Evolutionary conservation across 352 stramenopile genomes (phyloP).

Genomic region (Thraustochytrium aureum): DNA sequence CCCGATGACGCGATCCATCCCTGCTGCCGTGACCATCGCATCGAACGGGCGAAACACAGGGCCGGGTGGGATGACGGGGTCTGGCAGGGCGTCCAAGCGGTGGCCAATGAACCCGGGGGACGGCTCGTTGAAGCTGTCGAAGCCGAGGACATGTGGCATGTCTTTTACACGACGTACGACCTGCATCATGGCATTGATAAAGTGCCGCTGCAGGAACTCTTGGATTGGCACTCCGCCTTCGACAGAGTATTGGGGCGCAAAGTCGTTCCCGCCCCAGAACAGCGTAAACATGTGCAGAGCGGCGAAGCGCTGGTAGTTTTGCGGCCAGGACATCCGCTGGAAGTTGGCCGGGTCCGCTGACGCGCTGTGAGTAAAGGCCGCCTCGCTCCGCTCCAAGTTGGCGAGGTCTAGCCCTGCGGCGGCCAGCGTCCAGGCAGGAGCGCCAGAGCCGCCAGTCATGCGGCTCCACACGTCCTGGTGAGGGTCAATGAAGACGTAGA

Average conservation of each 20-base stretch:
- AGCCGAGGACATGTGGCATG: constrained; percentile 73
- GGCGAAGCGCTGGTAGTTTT: constrained; percentile 56
- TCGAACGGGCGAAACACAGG: constrained; percentile 44
- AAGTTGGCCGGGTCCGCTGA: constrained; percentile 32
- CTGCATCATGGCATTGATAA: constrained; percentile 70
- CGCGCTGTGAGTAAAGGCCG: constrained; percentile 62
- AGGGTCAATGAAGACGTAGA: constrained; percentile 79
- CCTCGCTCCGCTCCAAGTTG: constrained; percentile 71
- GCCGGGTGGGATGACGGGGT: constrained; percentile 37
- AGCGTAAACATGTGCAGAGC: constrained; percentile 50
- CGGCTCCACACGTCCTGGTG: constrained; percentile 90
- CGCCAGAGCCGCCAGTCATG: constrained; percentile 79
- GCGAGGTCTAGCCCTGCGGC: constrained; percentile 71
- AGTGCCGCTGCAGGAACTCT: constrained; percentile 76
- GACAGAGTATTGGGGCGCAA: constrained; percentile 68
- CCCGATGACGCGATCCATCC: neutral
- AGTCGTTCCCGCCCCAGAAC: constrained; percentile 56
- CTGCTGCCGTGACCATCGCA: constrained; percentile 31
- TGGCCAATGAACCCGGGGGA: constrained; percentile 73
- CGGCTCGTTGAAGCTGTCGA: constrained; percentile 82
- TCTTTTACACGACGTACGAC: constrained; percentile 65
- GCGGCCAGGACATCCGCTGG: constrained; percentile 57
- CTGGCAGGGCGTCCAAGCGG: constrained; percentile 27
- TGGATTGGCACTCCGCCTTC: constrained; percentile 74
- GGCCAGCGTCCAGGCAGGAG: constrained; percentile 81